Evolutionary conservation across 495 filamentous ascomycete species (phyloP), one percentile per base, ranked within the genome.

Genomic region (Neurospora tetrasperma): DNA sequence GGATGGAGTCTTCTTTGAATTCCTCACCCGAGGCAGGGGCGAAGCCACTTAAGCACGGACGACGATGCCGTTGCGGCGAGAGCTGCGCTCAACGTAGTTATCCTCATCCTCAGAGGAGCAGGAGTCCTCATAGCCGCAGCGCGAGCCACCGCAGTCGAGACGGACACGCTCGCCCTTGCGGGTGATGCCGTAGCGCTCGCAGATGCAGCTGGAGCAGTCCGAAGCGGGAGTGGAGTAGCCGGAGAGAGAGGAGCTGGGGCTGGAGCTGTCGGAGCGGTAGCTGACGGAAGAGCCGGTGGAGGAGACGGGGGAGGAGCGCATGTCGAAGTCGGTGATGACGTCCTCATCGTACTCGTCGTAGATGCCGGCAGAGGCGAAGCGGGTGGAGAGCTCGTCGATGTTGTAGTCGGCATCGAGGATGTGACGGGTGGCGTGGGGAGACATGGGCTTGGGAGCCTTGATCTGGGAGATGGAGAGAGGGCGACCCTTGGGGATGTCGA

Each of bases 101-200:
- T 87, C 87, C 75, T 88, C 87, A 66, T 92, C 91, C 59, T 84
- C 82, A 31, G 85, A 86, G 77, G 83, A 89, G 80, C 87, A 89
- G 3, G 86, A 88, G 76, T 90, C 87, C 73, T 87, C 86, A 84
- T 92, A 94, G 73, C 92, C 91, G 81, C 94, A 97, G 79, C 93
- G 90, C 73, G 88, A 84, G 74, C 94, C 94, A 62, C 93, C 93
- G 77, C 94, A 97, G 87, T 97, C 94, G 74, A 97, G 89, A 88
- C 94, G 96, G 88, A 97, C 91, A 72, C 93, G 88, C 79, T 94
- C 91, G 74, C 94, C 94, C 84, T 90, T 89, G 83, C 94, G 92
- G 73, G 94, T 98, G 86, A 98, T 96, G 72, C 94, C 94, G 85
- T 96, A 98, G 85, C 94, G 93, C 77, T 98, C 92, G 83, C 94